Evolutionary conservation across 2,329 filamentous ascomycete genomes (phyloP), one percentile per base, ranked within the genome.

Genomic region (Venturia asperata): DNA sequence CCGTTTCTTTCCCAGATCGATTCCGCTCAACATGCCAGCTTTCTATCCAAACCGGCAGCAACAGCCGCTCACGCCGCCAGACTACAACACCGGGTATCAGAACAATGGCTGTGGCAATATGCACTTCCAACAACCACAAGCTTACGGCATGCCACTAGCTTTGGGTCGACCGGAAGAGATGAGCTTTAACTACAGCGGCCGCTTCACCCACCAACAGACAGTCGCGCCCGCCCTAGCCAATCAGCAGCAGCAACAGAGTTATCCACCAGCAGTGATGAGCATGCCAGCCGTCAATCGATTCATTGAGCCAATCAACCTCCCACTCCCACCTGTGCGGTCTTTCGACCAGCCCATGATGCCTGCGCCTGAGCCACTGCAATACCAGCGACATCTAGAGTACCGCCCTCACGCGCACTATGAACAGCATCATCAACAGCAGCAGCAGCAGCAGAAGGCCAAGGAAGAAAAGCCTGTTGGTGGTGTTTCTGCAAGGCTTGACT

Each of bases 401-500:
- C 45, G 63, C 27, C 21, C 60, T n/a, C 60, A 61, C 13, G 21
- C 60, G 24, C 60, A 61, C 11, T 61, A 42, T 15, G 60, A 61
- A 39, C 39, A 61, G 42, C 60, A 61, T 27, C 24, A 70, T 65
- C 77, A 78, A 67, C 75, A 77, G 61, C 72, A 75, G 64, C 76
- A 78, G 66, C 73, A 71, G 67, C 74, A 76, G 62, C 75, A 77
- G 66, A 74, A 75, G 63, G 70, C 71, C 34, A 87, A 87, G 75
- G 85, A 87, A 70, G 85, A 87, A 70, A 87, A 87, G 75, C 78
- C 84, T n/a, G 84, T 84, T 65, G 92, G 92, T 75, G 92, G 92
- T 71, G 92, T 97, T 47, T 94, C 92, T 71, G 91, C 91, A 72
- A 90, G 95, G 79, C 85, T 97, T 77, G 92, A 96, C 81, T 97